Evolutionary conservation across 257 asterid species (phyloP).

Genomic region (Ilex aquifolium): DNA sequence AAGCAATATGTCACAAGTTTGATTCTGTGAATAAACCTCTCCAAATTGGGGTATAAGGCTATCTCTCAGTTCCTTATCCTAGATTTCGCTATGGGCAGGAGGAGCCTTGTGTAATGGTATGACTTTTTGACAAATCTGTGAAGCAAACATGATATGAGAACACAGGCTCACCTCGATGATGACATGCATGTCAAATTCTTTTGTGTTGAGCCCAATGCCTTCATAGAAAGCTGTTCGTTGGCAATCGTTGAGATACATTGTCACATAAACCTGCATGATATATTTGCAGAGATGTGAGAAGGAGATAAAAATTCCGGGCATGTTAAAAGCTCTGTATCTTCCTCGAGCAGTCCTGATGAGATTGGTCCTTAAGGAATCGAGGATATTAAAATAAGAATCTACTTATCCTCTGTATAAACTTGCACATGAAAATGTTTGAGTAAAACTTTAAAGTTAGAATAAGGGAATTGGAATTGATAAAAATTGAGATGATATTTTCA

Average conservation of each 20-base stretch:
- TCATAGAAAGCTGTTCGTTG: conserved; percentile 84
- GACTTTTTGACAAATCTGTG: too few relatives aligned
- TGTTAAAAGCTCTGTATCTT: not conserved
- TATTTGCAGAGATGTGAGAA: conserved; percentile 7
- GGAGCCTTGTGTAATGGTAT: too few relatives aligned
- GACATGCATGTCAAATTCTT: conserved; percentile 96
- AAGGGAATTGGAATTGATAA: too few relatives aligned
- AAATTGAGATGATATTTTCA: too few relatives aligned
- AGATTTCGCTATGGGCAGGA: too few relatives aligned
- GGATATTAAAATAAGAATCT: not conserved
- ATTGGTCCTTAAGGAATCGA: not conserved
- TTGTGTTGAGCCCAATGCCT: conserved; percentile 92
- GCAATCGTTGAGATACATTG: conserved; percentile 88
- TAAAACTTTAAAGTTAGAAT: too few relatives aligned
- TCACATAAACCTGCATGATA: conserved; percentile 75
- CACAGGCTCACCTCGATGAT: conserved; percentile 68
- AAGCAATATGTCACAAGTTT: too few relatives aligned
- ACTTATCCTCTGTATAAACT: not conserved
- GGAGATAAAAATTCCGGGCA: not conserved
- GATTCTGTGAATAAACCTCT: too few relatives aligned
- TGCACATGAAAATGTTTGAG: too few relatives aligned
- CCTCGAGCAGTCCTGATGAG: not conserved
- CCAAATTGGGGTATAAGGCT: too few relatives aligned
- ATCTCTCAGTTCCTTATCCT: too few relatives aligned
- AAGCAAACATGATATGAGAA: not conserved